Percentiles rank a stretch among this genome's conserved stretches.
These are phyloP conservation scores for Wickerhamiella shivajii DNA, from an alignment of 805 yeast genomes.

Conservation along the genomic window DNA sequence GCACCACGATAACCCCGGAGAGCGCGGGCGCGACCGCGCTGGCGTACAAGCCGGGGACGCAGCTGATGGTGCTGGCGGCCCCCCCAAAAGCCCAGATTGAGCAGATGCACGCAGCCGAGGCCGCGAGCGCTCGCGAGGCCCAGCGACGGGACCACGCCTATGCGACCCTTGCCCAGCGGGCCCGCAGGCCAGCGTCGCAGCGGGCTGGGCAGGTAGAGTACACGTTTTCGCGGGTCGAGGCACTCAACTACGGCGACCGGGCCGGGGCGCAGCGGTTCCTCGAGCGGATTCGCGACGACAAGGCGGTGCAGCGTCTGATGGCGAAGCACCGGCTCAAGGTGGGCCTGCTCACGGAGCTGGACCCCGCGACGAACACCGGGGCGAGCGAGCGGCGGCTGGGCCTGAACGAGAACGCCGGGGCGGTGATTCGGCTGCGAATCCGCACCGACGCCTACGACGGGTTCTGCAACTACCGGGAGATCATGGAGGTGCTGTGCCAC, in stretches of 20 bases:
- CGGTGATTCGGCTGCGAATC: constrained; percentile 25
- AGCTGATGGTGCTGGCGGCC: constrained; percentile 21
- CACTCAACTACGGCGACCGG: constrained; percentile 23
- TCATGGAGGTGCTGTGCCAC: constrained; percentile 26
- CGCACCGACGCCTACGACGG: constrained; percentile 28
- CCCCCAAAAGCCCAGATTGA: constrained; percentile 18
- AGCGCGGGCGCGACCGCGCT: too few relatives aligned
- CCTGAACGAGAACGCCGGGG: constrained; percentile 24
- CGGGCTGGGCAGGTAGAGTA: constrained; percentile 15
- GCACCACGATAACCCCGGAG: too few relatives aligned
- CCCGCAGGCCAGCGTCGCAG: constrained; percentile 8
- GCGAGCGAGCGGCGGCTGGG: constrained; percentile 23
- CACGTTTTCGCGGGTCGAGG: constrained; percentile 23
- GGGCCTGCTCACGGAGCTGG: constrained; percentile 26
- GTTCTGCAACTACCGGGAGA: constrained; percentile 23
- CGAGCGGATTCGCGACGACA: constrained; percentile 23
- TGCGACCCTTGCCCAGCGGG: constrained; percentile 9
- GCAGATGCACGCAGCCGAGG: constrained; percentile 16
- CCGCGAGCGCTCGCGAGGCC: constrained; percentile 14
- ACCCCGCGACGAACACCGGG: constrained; percentile 26
- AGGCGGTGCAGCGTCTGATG: constrained; percentile 26
- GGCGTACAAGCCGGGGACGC: too few relatives aligned
- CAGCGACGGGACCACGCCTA: constrained; percentile 12
- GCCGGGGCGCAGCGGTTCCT: constrained; percentile 21
- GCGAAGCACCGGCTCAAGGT: constrained; percentile 24